Evolutionary conservation across 495 filamentous ascomycete genomes (phyloP).

Genomic region (Podospora bellae-mahoneyi): DNA sequence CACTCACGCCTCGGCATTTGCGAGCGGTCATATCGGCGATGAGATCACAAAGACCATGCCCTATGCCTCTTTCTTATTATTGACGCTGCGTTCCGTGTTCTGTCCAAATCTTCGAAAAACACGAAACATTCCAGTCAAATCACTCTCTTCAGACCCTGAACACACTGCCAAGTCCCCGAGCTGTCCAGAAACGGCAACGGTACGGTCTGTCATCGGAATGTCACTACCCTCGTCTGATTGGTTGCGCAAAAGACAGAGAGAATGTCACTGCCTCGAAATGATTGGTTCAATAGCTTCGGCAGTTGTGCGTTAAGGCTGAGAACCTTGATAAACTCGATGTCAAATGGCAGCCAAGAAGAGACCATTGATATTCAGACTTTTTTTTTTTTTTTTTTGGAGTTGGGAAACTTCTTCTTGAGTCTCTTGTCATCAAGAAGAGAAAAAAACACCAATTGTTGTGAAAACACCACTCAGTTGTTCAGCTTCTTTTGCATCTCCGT

Average conservation of each 20-base stretch:
- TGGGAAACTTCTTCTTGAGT: neutral
- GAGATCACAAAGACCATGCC: neutral
- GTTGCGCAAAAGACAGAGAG: neutral
- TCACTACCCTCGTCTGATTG: constrained; percentile 11
- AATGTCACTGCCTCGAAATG: constrained; percentile 10
- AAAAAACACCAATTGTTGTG: neutral
- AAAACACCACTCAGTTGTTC: too few species aligned
- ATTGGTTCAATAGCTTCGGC: constrained; percentile 9
- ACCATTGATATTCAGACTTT: neutral
- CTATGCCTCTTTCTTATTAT: neutral
- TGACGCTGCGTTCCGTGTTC: neutral
- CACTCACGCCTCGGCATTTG: neutral
- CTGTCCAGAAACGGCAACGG: neutral
- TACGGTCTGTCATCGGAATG: neutral
- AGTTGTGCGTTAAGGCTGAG: constrained; percentile 11
- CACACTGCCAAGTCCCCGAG: neutral
- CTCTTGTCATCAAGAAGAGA: neutral
- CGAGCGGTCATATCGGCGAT: neutral
- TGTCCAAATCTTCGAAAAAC: neutral
- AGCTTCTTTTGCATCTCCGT: too few species aligned
- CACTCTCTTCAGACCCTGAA: neutral
- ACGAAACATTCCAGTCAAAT: neutral
- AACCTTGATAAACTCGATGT: constrained; percentile 3
- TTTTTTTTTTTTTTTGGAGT: neutral
- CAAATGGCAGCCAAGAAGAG: neutral